Evolutionary conservation across 371 early-diverging fungal genomes (phyloP), one percentile per base, ranked within the genome.

Genomic region (Mucor saturninus): DNA sequence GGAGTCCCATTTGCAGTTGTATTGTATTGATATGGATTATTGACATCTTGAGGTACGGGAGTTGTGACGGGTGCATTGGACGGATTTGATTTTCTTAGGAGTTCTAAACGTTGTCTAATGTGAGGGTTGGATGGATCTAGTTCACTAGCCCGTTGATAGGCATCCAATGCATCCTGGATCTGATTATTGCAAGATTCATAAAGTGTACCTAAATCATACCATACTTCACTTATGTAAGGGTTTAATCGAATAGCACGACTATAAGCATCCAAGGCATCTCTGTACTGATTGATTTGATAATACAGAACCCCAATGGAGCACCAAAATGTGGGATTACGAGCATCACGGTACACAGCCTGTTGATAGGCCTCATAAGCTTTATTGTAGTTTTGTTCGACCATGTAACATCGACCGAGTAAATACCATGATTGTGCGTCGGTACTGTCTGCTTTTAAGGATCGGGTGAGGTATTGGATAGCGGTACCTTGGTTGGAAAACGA

Each of bases 161-260:
- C 99, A 68, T 99, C 98, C 42, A 98, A 79, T 0, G 99, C 99
- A 74, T 99, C 99, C 62, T 87, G 86, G 40, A 95, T 87, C 73
- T 99, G 98, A 76, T 96, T 97, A 76, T 98, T 97, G 80, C 98
- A 98, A 0, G 95, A 88, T 69, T 99, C 99, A 72, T 99, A 99
- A 3, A 99, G 82, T 0, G 95, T 96, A 2, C 99, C 99, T 6
- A 99, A 79, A 68, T 99, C 93, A 63, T 83, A 83, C 99, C 99
- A 99, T 1, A 99, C 98, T 83, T 98, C 99, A 68, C 91, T 90
- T 58, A 97, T 93, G 70, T 91, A 88, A 43, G 99, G 96, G 69
- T 96, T 95, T 32, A 96, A 73, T 21, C 95, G 90, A 59, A 98
- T 95, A 1, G 98, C 98, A 43, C 97, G 87, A 67, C 91, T 93